These are phyloP conservation scores for Trametes villosa DNA, from an alignment of 768 basidiomycete species.

Conservation along the genomic window DNA sequence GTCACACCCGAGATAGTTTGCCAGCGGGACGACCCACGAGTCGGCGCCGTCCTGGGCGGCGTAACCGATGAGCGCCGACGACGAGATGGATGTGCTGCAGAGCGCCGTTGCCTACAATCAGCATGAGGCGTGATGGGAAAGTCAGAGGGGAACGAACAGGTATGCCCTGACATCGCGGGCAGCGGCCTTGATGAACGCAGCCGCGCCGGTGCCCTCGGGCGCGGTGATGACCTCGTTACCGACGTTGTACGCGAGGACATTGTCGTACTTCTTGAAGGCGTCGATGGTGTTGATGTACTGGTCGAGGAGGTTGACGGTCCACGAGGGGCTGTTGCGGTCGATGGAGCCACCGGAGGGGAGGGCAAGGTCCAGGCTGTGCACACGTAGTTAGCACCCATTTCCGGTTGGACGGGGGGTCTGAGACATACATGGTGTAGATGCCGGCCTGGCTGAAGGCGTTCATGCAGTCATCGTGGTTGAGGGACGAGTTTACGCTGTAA, in stretches of 20 bases:
- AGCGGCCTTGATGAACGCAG: slow-evolving; percentile 88
- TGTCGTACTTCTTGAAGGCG: slow-evolving; percentile 83
- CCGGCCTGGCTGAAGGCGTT: slow-evolving; percentile 69
- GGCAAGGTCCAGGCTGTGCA: slow-evolving; percentile 77
- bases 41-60: slow-evolving; percentile 78
- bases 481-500: slow-evolving; percentile 82
- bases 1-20: slow-evolving; percentile 83
- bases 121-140: not conserved
- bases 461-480: slow-evolving; percentile 93
- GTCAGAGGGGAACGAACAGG: slow-evolving; percentile 62
- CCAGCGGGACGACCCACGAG: slow-evolving; percentile 65
- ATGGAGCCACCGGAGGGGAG: slow-evolving; percentile 87
- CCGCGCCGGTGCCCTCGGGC: slow-evolving; percentile 57
- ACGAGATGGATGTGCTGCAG: slow-evolving; percentile 66
- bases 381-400: not conserved
- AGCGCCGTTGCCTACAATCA: slow-evolving; percentile 1
- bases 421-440: slow-evolving; percentile 85
- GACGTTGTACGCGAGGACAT: slow-evolving; percentile 87
- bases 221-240: slow-evolving; percentile 84
- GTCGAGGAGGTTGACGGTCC: slow-evolving; percentile 82
- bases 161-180: slow-evolving; percentile 88
- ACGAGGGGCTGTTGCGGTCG: slow-evolving; percentile 69
- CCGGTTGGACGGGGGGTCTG: not conserved
- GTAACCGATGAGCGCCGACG: slow-evolving; percentile 77
- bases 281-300: slow-evolving; percentile 80